Evolutionary conservation across 805 yeast genomes (phyloP).

Genomic region (Wickerhamomyces strasburgensis): DNA sequence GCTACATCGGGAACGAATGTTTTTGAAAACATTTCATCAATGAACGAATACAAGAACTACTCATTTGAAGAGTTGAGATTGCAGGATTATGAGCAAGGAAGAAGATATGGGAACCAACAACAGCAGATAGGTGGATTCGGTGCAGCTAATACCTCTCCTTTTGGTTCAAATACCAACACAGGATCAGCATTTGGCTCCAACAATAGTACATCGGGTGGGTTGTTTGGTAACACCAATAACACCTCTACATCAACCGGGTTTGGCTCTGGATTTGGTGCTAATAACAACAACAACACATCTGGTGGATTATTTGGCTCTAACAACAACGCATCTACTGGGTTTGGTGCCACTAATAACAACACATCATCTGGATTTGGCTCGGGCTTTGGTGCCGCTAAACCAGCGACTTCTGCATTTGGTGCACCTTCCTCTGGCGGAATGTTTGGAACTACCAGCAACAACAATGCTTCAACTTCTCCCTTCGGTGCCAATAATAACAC

Average conservation of each 20-base stretch:
- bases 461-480: conserved; percentile 14
- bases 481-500: conserved; percentile 9
- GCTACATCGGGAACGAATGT: conserved; percentile 48
- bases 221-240: conserved; percentile 32
- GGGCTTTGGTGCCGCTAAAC: conserved; percentile 28
- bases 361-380: conserved; percentile 24
- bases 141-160: conserved; percentile 25
- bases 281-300: conserved; percentile 13
- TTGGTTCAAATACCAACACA: conserved; percentile 31
- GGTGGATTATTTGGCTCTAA: conserved; percentile 24
- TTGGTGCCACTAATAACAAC: conserved; percentile 26
- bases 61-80: conserved; percentile 85
- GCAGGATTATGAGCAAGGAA: conserved; percentile 77
- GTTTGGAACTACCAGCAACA: conserved; percentile 17
- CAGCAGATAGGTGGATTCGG: conserved; percentile 32
- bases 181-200: conserved; percentile 7
- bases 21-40: conserved; percentile 72
- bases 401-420: conserved; percentile 27
- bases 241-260: conserved; percentile 12
- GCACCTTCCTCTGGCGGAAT: neutral
- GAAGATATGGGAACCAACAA: conserved; percentile 50
- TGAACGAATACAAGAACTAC: conserved; percentile 84
- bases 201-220: conserved; percentile 23
- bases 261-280: conserved; percentile 30
- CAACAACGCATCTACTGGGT: conserved; percentile 16